Base-by-base conservation (phyloP, 371 early-diverging fungal species). In the Encephalitozoon cuniculi region DNA sequence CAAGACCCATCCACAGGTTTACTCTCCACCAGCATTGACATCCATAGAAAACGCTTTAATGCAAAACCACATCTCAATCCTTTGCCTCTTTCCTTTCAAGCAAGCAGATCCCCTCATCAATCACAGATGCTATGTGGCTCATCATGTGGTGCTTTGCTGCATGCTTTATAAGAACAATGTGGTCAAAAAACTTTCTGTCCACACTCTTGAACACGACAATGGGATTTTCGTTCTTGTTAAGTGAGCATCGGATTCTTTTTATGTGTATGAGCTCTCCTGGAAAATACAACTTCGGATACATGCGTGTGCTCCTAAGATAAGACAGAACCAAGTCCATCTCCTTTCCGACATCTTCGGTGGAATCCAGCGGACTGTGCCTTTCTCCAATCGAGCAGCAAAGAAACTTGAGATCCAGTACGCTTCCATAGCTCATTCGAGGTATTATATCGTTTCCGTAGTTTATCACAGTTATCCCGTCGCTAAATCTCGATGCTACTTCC, bases 391-490 rank as follows among this genome's bases (percentile, higher is more conserved):
- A 82, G 30, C 81, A 67, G 26, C 73, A 74, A 7, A 80, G 40
- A 40, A 78, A 81, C 46, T 81, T 76, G 23, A 85, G 72, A 55
- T 85, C 85, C 30, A 76, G 69, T 26, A 85, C 55, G 3, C 74
- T 70, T 23, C 85, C 85, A 59, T 74, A 77, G 51, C 55, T 74
- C n/a, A 83, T 49, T 44, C 75, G 74, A 0, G 82, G 67, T 40
- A 85, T 43, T 43, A 83, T 79, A 71, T 85, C 85, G 39, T 72
- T 74, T 34, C 83, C 85, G 64, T 79, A 83, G 21, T 44, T 77
- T 12, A 76, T 43, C n/a, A 55, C 52, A 15, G 44, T 75, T 18
- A 84, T 52, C 51, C 71, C 70, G 18, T 49, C 52, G 23, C 34
- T 12, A 9, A 18, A 23, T 46, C 34, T 46, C n/a, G 52, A 23